A percentile compares a stretch with the other conserved stretches of the same genome.
Evolutionary conservation across 371 early-diverging fungal genomes (phyloP).

Genomic region (Paramicrosporidium saccamoebae): DNA sequence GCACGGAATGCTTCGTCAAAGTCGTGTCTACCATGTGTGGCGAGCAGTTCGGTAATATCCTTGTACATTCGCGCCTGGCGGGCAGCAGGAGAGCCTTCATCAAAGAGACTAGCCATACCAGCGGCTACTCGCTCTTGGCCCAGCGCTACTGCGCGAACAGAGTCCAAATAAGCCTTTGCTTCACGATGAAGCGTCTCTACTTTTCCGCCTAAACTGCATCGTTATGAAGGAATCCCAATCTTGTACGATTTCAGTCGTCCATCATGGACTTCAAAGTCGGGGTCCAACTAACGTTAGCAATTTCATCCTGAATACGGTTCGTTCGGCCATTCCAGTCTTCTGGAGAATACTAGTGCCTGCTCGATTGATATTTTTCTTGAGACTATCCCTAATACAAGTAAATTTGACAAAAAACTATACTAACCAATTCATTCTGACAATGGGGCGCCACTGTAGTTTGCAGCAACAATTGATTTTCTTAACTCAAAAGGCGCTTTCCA

Average conservation of each 20-base stretch:
- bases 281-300: slow-evolving; percentile 19
- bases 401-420: neutral
- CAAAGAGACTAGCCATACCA: slow-evolving; percentile 13
- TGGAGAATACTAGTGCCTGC: slow-evolving; percentile 16
- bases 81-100: slow-evolving; percentile 25
- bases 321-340: slow-evolving; percentile 20
- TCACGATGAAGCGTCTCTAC: slow-evolving; percentile 53
- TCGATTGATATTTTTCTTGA: slow-evolving; percentile 46
- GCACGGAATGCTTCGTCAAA: slow-evolving; percentile 33
- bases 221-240: slow-evolving; percentile 1
- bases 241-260: slow-evolving; percentile 32
- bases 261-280: slow-evolving; percentile 53
- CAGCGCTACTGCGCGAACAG: slow-evolving; percentile 39
- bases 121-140: slow-evolving; percentile 40
- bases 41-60: slow-evolving; percentile 8
- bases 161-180: slow-evolving; percentile 65
- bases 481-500: too few species aligned
- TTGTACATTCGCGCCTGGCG: slow-evolving; percentile 5
- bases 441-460: neutral
- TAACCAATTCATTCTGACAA: neutral
- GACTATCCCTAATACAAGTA: slow-evolving; percentile 17
- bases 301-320: slow-evolving; percentile 27
- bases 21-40: slow-evolving; percentile 4
- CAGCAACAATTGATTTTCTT: slow-evolving; percentile 1
- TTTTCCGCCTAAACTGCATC: slow-evolving; percentile 38